Evolutionary conservation across 805 yeast genomes (phyloP).

Genomic region (Gaillardinia entomophila): DNA sequence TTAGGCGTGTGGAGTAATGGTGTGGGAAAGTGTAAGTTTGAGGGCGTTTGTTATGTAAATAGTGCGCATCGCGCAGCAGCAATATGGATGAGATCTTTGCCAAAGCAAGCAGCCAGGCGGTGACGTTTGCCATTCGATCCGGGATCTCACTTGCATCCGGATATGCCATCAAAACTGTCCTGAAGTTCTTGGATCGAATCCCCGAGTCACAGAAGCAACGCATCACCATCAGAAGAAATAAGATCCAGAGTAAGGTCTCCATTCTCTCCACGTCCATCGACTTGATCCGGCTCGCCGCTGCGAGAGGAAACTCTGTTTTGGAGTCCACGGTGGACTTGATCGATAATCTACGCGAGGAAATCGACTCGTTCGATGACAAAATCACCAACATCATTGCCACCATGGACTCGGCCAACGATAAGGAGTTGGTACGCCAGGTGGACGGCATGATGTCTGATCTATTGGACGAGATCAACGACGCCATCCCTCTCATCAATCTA

Average conservation of each 20-base stretch:
- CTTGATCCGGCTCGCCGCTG: conserved; percentile 54
- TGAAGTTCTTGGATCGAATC: conserved; percentile 46
- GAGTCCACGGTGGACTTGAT: conserved; percentile 51
- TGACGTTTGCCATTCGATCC: conserved; percentile 73
- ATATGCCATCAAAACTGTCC: conserved; percentile 63
- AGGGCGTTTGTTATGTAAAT: too few species aligned
- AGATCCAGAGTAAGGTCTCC: conserved; percentile 51
- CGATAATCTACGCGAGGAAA: conserved; percentile 48
- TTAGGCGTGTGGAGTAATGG: too few species aligned
- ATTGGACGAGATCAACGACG: conserved; percentile 52
- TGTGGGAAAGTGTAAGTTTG: too few species aligned
- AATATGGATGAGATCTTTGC: conserved; percentile 42
- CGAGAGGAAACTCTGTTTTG: conserved; percentile 55
- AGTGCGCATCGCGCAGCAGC: too few species aligned
- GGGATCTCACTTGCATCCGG: conserved; percentile 72
- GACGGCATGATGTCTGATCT: conserved; percentile 45
- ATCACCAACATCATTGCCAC: conserved; percentile 35
- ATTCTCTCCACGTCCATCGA: conserved; percentile 66
- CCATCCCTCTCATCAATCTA: conserved; percentile 62
- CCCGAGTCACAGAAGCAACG: conserved; percentile 48
- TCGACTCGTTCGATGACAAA: conserved; percentile 49
- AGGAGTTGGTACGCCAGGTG: conserved; percentile 39
- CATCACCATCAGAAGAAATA: conserved; percentile 36
- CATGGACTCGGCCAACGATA: conserved; percentile 21
- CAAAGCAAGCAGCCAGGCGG: conserved; percentile 70